Base-by-base conservation (phyloP, 345 rosid genomes). In the Salix dunnii region DNA sequence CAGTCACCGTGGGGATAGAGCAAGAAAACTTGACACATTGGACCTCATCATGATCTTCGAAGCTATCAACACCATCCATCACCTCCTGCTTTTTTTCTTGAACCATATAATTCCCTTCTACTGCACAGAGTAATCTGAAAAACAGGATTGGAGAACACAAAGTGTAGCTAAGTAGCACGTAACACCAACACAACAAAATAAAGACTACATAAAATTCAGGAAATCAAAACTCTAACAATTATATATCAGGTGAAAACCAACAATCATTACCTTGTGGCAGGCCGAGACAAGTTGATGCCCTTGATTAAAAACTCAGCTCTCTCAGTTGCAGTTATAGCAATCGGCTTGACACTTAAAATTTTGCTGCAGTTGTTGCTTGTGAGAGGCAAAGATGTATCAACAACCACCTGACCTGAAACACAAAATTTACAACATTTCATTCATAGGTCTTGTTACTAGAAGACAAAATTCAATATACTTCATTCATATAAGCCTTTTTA, bases 121-220 rank as follows among this genome's bases (percentile, higher is more conserved):
- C 89, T 16, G 97, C 94, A 85, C 98, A 94, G 21, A 92, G 90
- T 82, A 96, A 84, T 84, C 99, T 96, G 86, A 23, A 85, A 77
- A 84, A 62, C 35, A 36, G 51, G 73, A 63, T 16, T 40, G 69
- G 38, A 21, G 46, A 20, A 53, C n/a, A 27, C 64, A 74, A 18
- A 20, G 68, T 55, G 61, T 43, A 28, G 27, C 53, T 62, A 11
- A 61, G 48, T 21, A 79, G 46, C 55, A 51, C 33, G 76, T 12
- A 40, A 35, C 33, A 68, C 27, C 7, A 71, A 73, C 8, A 62
- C 25, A 38, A 33, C n/a, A 53, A 31, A 42, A 2, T 28, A 20
- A 63, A 67, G 21, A 69, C 60, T 43, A 28, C 25, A 46, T 5
- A 14, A 77, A 68, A 68, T 21, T 18, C 7, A 16, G n/a, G n/a